These are phyloP conservation scores for Neurospora terricola DNA, from an alignment of 495 filamentous ascomycete genomes.

Conservation along the genomic window DNA sequence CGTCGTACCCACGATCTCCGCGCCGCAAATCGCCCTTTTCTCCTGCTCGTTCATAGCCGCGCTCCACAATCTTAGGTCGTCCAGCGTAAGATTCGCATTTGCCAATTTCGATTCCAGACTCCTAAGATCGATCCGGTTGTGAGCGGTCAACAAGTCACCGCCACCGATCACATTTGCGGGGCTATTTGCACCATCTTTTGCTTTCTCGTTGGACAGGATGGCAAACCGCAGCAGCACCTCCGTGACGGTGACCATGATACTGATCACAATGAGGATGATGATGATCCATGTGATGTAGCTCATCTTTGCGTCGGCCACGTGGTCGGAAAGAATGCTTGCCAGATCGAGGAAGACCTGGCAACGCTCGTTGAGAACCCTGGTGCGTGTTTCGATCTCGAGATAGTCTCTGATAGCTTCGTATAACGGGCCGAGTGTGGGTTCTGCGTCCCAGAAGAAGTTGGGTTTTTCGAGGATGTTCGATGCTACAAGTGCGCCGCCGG, in stretches of 20 bases:
- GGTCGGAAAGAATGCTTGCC: slow-evolving; percentile 87
- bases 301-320: slow-evolving; percentile 87
- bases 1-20: slow-evolving; percentile 30
- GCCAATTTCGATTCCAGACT: slow-evolving; percentile 8
- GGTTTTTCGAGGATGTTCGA: slow-evolving; percentile 96
- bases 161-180: slow-evolving; percentile 1
- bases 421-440: slow-evolving; percentile 88
- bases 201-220: slow-evolving; percentile 48
- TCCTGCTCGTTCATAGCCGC: slow-evolving; percentile 28
- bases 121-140: slow-evolving; percentile 10
- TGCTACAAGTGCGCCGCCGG: slow-evolving; percentile 36
- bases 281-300: slow-evolving; percentile 95
- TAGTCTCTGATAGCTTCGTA: slow-evolving; percentile 95
- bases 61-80: slow-evolving; percentile 27
- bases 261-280: slow-evolving; percentile 84
- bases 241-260: slow-evolving; percentile 79
- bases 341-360: slow-evolving; percentile 95
- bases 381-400: slow-evolving; percentile 90
- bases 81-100: slow-evolving; percentile 29
- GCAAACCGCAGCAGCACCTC: slow-evolving; percentile 85
- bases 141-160: slow-evolving; percentile 2
- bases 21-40: slow-evolving; percentile 36
- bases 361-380: slow-evolving; percentile 91
- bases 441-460: slow-evolving; percentile 98
- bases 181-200: slow-evolving; percentile 9